Evolutionary conservation across 495 filamentous ascomycete species (phyloP).

Genomic region (Podospora didyma): DNA sequence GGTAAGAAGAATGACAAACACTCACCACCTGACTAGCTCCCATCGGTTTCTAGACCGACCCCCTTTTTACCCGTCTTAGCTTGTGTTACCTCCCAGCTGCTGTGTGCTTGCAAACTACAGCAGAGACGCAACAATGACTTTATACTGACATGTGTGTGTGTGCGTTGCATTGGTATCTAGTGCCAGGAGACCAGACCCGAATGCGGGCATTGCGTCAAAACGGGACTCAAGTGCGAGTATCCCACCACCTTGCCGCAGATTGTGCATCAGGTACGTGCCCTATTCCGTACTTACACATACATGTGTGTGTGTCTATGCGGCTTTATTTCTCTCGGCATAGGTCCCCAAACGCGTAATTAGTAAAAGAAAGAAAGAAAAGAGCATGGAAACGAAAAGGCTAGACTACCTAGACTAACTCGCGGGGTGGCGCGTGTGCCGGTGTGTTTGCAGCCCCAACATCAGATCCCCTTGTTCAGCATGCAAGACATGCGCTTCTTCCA

Average conservation of each 20-base stretch:
- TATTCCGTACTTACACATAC: background rate
- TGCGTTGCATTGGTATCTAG: constrained; percentile 21
- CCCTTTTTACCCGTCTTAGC: background rate
- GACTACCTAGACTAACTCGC: too few relatives aligned
- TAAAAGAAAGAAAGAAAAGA: background rate
- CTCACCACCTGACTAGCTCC: too few relatives aligned
- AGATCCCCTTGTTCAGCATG: constrained; percentile 46
- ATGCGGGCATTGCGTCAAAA: constrained; percentile 56
- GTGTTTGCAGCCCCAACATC: constrained; percentile 32
- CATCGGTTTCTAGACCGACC: background rate
- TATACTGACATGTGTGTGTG: too few relatives aligned
- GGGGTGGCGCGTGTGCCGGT: background rate
- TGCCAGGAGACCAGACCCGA: constrained; percentile 57
- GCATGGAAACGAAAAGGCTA: background rate
- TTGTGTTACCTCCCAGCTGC: background rate
- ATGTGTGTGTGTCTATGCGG: background rate
- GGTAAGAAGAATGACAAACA: constrained; percentile 31
- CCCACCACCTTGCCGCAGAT: constrained; percentile 43
- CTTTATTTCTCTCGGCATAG: too few relatives aligned
- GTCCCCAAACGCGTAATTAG: too few relatives aligned
- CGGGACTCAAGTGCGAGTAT: constrained; percentile 55
- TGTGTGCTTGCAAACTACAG: too few relatives aligned
- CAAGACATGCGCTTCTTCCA: constrained; percentile 62
- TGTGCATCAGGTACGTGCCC: constrained; percentile 36
- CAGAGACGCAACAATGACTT: too few relatives aligned